Evolutionary conservation across 148 eudicot genomes (phyloP).

Genomic region (Fagopyrum homotropicum): DNA sequence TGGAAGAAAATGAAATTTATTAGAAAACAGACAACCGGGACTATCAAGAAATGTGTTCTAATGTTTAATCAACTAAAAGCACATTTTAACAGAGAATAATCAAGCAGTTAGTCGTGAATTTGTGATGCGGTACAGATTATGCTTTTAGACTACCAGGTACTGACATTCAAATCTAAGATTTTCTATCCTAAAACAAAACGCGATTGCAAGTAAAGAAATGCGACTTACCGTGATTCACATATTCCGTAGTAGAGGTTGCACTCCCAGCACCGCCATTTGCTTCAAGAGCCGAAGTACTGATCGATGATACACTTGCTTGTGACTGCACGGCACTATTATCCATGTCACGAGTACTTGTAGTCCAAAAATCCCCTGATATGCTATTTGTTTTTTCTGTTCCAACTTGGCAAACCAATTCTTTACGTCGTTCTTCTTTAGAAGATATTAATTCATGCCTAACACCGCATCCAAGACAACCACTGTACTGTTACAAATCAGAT

Average conservation of each 20-base stretch:
- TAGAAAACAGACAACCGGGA: background rate
- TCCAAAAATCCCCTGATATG: conserved; percentile 52
- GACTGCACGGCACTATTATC: conserved; percentile 56
- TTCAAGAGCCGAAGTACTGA: conserved; percentile 41
- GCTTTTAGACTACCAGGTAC: background rate
- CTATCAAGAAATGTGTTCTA: background rate
- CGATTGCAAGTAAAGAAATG: background rate
- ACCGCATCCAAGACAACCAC: conserved; percentile 66
- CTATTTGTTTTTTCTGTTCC: conserved; percentile 22
- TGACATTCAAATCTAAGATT: background rate
- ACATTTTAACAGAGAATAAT: background rate
- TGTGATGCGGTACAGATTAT: background rate
- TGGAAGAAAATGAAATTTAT: background rate
- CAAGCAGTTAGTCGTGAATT: background rate
- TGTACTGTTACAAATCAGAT: conserved; percentile 69
- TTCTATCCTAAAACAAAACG: background rate
- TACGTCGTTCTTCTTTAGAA: conserved; percentile 28
- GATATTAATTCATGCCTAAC: conserved; percentile 27
- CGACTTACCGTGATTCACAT: conserved; percentile 68
- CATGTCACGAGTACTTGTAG: conserved; percentile 58
- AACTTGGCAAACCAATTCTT: conserved; percentile 23
- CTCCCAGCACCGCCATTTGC: conserved; percentile 36
- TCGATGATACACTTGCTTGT: conserved; percentile 61
- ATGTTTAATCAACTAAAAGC: background rate
- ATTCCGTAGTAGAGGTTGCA: conserved; percentile 50